Base-by-base conservation (phyloP, 2,329 filamentous ascomycete genomes). In the Scolecobasidium constrictum region DNA sequence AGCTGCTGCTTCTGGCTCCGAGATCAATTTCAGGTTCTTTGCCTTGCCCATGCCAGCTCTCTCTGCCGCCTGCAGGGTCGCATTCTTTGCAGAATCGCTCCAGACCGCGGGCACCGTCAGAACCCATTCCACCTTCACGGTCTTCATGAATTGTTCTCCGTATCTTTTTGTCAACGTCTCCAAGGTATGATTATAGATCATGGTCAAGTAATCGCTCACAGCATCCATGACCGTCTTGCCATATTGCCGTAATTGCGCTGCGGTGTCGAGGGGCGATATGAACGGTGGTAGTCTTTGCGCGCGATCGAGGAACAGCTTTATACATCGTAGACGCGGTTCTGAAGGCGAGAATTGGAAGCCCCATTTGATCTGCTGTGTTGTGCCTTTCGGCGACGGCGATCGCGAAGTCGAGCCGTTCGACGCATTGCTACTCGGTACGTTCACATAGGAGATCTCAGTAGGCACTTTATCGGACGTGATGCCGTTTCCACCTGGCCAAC, bases 401-500 rank as follows among this genome's bases (percentile, higher is more conserved):
- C 18, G 26, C 11, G 23, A 40, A 22, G 47, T 47, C 11, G 43
- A 34, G 17, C 16, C 28, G 17, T 33, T 35, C 31, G 18, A 12
- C 19, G 15, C n/a, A 17, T 22, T 45, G 42, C 9, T 11, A 1
- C 56, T 71, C 5, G 75, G 69, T 5, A 64, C 58, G 1, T 65
- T 56, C n/a, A 73, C 69, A 49, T 82, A 80, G 42, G 67, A 62
- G 44, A 88, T 81, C 59, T 88, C 83, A 12, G 83, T 86, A 1
- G 84, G 83, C 2, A 88, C 83, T 67, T 90, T 90, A 66, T 90
- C 83, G 26, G 82, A 86, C n/a, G 84, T 87, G 62, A 88, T 86
- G 53, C 83, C 83, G 55, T 88, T 87, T 20, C 82, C 82, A 19
- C 84, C 84, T 0, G 84, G 83, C 84, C 84, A 90, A 40, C n/a